Evolutionary conservation across 2,329 filamentous ascomycete genomes (phyloP).

Genomic region (Hypoxylon rubiginosum): DNA sequence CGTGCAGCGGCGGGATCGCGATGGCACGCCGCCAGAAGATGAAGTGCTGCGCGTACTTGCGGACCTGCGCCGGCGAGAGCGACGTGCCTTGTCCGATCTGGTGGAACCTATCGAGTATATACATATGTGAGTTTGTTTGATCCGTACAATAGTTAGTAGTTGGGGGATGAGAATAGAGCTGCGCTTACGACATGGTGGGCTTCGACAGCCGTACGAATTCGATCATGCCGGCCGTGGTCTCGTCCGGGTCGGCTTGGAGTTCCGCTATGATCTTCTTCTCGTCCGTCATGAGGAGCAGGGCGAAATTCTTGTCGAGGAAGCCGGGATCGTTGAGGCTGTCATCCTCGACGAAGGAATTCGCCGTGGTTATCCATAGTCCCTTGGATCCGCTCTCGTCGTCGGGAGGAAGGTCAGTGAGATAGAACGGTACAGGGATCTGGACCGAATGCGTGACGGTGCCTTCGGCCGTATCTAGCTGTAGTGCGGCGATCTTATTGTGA

Average conservation of each 20-base stretch:
- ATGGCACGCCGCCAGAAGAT: conserved; percentile 96
- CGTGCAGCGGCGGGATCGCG: conserved; percentile 90
- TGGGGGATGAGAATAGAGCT: background rate
- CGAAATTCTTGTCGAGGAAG: conserved; percentile 87
- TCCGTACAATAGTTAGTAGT: background rate
- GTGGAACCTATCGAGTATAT: conserved; percentile 65
- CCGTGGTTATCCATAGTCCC: conserved; percentile 88
- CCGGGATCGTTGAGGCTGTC: conserved; percentile 75
- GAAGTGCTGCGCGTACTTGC: conserved; percentile 90
- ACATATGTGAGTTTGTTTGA: conserved; percentile 2
- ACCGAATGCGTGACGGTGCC: conserved; percentile 72
- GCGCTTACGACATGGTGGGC: conserved; percentile 72
- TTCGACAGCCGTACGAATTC: conserved; percentile 84
- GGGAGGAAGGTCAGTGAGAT: conserved; percentile 79
- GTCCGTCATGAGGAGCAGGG: conserved; percentile 85
- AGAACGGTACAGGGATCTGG: conserved; percentile 75
- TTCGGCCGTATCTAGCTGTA: conserved; percentile 76
- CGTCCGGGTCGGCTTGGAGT: conserved; percentile 81
- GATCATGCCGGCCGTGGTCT: conserved; percentile 81
- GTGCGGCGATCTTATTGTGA: conserved; percentile 85
- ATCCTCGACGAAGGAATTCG: conserved; percentile 79
- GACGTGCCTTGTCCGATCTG: conserved; percentile 79
- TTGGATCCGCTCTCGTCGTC: conserved; percentile 77
- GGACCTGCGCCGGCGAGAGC: conserved; percentile 83
- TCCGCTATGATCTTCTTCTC: conserved; percentile 80